phyloP scores from a whole-genome alignment of 768 basidiomycete genomes.

The Dentipellis fragilis region DNA sequence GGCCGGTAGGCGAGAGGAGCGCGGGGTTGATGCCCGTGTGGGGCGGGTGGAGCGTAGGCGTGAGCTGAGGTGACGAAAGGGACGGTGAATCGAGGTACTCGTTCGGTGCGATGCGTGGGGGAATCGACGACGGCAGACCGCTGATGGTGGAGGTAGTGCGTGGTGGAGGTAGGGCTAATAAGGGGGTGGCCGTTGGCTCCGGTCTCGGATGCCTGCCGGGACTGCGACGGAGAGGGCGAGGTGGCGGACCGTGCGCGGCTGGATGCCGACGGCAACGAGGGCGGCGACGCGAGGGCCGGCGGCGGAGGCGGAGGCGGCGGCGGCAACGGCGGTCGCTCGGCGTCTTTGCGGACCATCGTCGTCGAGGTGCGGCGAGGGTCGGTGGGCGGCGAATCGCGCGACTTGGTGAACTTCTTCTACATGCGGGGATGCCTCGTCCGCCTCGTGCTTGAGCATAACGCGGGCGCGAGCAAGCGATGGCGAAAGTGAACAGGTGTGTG shows the following conservation, averaged over 20 bases:
- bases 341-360: background rate
- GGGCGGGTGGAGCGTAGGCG: background rate
- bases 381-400: background rate
- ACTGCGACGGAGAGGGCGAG: background rate
- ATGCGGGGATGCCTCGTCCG: no score
- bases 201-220: background rate
- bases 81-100: conserved; percentile 1
- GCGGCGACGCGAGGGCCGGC: background rate
- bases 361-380: background rate
- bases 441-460: no score
- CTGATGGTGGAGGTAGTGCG: background rate
- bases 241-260: background rate
- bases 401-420: conserved; percentile 2
- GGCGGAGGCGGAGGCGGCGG: background rate
- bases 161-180: conserved; percentile 1
- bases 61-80: background rate
- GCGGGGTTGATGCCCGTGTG: background rate
- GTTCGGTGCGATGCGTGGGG: conserved; percentile 21
- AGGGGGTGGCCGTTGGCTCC: conserved; percentile 3
- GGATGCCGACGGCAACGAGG: background rate
- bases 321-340: background rate
- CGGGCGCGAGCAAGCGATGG: no score
- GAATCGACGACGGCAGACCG: conserved; percentile 34
- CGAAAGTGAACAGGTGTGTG: no score
- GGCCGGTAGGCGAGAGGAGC: conserved; percentile 6